These are phyloP conservation scores for Salix koriyanagi DNA, from an alignment of 345 rosid species.

Conservation along the genomic window DNA sequence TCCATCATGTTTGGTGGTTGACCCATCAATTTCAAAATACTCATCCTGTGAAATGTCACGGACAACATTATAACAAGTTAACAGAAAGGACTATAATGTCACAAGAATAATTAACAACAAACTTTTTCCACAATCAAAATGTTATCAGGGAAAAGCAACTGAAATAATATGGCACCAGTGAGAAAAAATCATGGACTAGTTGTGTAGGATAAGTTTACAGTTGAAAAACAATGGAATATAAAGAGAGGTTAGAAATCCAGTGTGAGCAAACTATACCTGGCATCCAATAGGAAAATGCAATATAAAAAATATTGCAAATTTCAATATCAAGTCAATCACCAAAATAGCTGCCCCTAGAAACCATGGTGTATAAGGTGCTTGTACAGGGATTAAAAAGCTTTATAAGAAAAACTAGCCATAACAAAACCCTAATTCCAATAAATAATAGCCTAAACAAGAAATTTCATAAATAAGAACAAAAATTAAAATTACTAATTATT, in stretches of 20 bases:
- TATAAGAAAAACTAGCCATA: background rate
- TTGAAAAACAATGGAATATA: too few species aligned
- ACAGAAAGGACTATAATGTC: background rate
- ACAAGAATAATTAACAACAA: background rate
- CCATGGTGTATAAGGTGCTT: background rate
- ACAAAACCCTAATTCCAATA: background rate
- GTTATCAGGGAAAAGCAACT: background rate
- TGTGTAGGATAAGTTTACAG: background rate
- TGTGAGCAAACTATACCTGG: too few species aligned
- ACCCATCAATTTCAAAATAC: slow-evolving; percentile 21
- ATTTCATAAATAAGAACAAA: background rate
- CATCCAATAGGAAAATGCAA: background rate
- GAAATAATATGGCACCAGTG: background rate
- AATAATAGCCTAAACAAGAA: background rate
- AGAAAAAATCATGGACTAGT: background rate
- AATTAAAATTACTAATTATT: background rate
- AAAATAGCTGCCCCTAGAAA: background rate
- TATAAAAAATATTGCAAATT: background rate
- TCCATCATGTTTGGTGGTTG: slow-evolving; percentile 25
- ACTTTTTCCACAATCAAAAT: background rate
- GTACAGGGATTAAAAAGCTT: background rate
- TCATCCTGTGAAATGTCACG: slow-evolving; percentile 13
- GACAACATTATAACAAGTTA: background rate
- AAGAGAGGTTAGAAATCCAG: too few species aligned
- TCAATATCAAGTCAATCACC: background rate